Evolutionary conservation across 116 monocot genomes (phyloP).

Genomic region (Trichopus zeylanicus): DNA sequence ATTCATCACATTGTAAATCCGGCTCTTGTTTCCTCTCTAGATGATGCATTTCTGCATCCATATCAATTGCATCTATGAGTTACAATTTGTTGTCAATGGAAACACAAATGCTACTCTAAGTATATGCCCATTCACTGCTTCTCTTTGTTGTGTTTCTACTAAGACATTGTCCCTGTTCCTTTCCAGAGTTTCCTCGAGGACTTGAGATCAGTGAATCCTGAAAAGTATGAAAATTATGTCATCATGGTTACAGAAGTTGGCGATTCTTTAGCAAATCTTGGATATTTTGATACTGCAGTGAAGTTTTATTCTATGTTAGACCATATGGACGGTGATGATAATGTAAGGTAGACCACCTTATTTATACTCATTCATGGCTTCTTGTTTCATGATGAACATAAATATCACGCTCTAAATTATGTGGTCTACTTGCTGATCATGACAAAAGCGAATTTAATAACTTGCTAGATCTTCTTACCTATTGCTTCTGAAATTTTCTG

Average conservation of each 20-base stretch:
- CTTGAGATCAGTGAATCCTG: conserved; percentile 23
- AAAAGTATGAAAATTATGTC: conserved; percentile 25
- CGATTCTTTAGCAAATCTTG: conserved; percentile 39
- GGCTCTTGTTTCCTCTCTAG: neutral
- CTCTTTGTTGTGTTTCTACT: neutral
- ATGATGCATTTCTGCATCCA: neutral
- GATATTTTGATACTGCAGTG: conserved; percentile 50
- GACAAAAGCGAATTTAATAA: too few relatives aligned
- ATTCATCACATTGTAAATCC: too few relatives aligned
- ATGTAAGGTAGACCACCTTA: conserved; percentile 21
- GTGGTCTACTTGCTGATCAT: too few relatives aligned
- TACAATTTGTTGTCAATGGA: neutral
- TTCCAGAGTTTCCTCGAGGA: conserved; percentile 45
- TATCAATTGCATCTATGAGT: neutral
- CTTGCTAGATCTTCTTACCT: too few relatives aligned
- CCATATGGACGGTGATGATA: conserved; percentile 14
- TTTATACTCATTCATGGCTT: neutral
- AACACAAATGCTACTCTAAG: neutral
- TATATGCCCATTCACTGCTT: neutral
- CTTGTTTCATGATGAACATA: neutral
- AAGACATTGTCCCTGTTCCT: neutral
- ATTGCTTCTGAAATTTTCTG: too few relatives aligned
- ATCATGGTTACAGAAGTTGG: conserved; percentile 66
- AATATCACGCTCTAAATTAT: neutral
- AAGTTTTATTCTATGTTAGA: conserved; percentile 62